Base-by-base conservation (phyloP, 1,284 basidiomycete genomes). In the Ustilago nuda region DNA sequence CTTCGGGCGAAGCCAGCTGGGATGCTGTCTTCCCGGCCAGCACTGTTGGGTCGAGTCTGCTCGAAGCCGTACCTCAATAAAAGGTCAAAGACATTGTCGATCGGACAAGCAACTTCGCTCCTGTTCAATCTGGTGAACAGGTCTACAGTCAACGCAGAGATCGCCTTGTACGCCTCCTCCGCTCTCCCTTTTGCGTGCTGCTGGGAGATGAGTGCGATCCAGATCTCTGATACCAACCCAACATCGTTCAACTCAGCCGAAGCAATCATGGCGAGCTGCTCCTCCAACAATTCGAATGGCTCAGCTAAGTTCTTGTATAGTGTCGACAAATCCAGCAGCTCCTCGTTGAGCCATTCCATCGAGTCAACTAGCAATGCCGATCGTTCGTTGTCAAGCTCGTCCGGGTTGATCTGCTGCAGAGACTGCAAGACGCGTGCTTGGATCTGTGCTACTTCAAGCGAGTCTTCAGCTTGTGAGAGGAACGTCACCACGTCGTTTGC, bases 371-470 rank as follows among this genome's bases (percentile, higher is more conserved):
- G 56, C 17, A 90, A 85, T 46, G 93, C 89, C 1, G 88, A 87
- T 71, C 91, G 89, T 85, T 91, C 92, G 52, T 87, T 85, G 33
- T 87, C 87, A 41, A 83, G 58, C 15, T 79, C 63, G 46, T 78
- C 74, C 17, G 74, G 45, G 15, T 53, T 46, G 19, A 52, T 79
- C 80, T 82, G 88, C 82, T 60, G 87, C 85, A 55, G 71, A 43
- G 80, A 86, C 82, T 56, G 84, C 84, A 75, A 86, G 77, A 78
- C 90, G 86, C 98, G 95, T 45, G 96, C 88, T 84, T 99, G 97
- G 9, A 99, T 94, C 87, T 96, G 93, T 3, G 95, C 94, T 13
- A 99, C 97, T 65, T 99, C 97, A 9, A 99, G 89, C 85, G 95
- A 94, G 87, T 99, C 97, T 87, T 98, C 95, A 17, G 98, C 88